phyloP scores from a whole-genome alignment of 306 rosid genomes.

The Fragaria ananassa region DNA sequence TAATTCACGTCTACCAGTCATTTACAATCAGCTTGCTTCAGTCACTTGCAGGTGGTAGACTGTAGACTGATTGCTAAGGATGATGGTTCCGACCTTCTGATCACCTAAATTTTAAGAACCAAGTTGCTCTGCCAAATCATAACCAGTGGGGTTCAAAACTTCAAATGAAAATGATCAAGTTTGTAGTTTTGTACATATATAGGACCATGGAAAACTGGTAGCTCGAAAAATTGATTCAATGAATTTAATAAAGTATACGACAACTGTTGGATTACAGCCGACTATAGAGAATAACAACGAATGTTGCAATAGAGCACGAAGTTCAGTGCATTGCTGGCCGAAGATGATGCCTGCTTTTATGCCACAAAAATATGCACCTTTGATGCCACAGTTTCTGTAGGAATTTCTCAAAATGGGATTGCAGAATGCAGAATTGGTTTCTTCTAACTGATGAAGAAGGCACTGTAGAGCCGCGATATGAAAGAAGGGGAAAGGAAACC shows the following conservation, averaged over 20 bases:
- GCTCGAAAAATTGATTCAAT: conserved; percentile 9
- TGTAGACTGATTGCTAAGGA: not conserved
- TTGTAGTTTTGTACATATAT: not conserved
- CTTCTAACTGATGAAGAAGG: conserved; percentile 4
- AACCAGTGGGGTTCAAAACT: not conserved
- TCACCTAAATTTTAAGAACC: not conserved
- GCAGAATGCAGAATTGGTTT: conserved; percentile 22
- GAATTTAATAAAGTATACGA: not conserved
- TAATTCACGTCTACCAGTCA: conserved; percentile 1
- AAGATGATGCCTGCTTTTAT: conserved; percentile 16
- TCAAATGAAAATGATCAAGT: not conserved
- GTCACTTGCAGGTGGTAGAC: not conserved
- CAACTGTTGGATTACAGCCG: not conserved
- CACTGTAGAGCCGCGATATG: not conserved
- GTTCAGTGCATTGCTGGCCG: conserved; percentile 6
- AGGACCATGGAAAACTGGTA: not conserved
- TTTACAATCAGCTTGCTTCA: not conserved
- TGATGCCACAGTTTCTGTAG: not conserved
- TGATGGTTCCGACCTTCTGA: not conserved
- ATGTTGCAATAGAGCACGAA: not conserved
- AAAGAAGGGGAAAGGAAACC: conserved; percentile 25
- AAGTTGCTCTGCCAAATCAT: not conserved
- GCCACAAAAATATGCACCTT: conserved; percentile 1
- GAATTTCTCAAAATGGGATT: conserved; percentile 16
- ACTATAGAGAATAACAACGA: conserved; percentile 1